Conservation (phyloP, 139 green algal genomes). For the Ettlia oleoabundans region DNA sequence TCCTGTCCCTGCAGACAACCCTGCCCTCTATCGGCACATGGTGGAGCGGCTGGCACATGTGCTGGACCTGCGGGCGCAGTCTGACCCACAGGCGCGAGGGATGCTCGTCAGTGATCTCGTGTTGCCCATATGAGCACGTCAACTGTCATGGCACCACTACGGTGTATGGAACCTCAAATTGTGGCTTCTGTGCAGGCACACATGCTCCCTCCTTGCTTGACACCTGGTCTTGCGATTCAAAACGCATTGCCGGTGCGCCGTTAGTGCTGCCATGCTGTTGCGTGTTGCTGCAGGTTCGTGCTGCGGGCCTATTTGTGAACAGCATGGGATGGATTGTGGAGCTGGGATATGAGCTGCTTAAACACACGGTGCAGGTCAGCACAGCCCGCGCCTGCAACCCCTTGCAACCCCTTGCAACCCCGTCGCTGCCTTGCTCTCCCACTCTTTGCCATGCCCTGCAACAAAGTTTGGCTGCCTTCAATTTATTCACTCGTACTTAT, state of each 20-base stretch:
- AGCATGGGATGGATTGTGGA: conserved; percentile 94
- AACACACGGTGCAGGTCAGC: conserved; percentile 88
- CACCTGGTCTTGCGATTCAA: not conserved
- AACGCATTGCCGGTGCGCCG: not conserved
- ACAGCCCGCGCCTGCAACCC: too few species aligned
- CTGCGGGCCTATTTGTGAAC: conserved; percentile 89
- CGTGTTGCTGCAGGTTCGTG: conserved; percentile 47
- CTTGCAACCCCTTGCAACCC: too few species aligned
- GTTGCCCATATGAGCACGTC: too few species aligned
- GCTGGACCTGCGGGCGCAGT: conserved; percentile 64
- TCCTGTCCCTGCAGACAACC: conserved; percentile 61
- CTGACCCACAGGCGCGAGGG: conserved; percentile 36
- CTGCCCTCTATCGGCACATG: conserved; percentile 79
- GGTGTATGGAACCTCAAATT: too few species aligned
- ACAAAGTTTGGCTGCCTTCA: too few species aligned
- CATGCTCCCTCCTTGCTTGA: too few species aligned
- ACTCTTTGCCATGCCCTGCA: too few species aligned
- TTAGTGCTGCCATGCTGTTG: not conserved
- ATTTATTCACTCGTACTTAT: too few species aligned
- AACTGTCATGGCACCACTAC: too few species aligned
- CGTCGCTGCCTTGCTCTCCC: too few species aligned
- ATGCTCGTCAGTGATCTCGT: too few species aligned
- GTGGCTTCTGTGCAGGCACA: too few species aligned
- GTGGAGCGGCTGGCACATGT: conserved; percentile 78
- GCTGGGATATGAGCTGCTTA: conserved; percentile 91